Evolutionary conservation across 2,329 filamentous ascomycete species (phyloP).

Genomic region (Pezicula neosporulosa): DNA sequence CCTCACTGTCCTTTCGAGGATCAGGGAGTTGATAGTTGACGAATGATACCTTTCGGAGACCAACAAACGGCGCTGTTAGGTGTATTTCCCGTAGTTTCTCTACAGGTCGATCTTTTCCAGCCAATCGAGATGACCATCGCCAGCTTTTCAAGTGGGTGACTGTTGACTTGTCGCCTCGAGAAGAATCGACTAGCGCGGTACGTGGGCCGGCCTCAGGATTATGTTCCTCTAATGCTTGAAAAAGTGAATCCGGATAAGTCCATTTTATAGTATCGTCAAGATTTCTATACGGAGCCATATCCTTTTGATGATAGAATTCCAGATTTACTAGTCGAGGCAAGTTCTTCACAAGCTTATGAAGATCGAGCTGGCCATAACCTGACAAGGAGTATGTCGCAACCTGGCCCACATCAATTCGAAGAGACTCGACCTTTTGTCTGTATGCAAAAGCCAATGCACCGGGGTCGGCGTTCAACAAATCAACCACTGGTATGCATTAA

Average conservation of each 20-base stretch:
- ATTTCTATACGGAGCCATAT: constrained; percentile 63
- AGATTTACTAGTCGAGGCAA: constrained; percentile 67
- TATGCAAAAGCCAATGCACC: constrained; percentile 22
- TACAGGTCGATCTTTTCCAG: constrained; percentile 40
- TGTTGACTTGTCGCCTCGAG: constrained; percentile 23
- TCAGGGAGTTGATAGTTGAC: constrained; percentile 61
- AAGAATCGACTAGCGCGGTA: background rate
- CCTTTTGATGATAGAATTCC: constrained; percentile 67
- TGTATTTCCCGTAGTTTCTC: constrained; percentile 52
- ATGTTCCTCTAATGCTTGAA: constrained; percentile 59
- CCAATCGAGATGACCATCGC: constrained; percentile 59
- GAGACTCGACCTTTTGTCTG: constrained; percentile 25
- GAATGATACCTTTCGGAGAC: constrained; percentile 53
- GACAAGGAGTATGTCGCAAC: constrained; percentile 51
- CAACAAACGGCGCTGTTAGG: constrained; percentile 49
- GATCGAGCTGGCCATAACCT: constrained; percentile 49
- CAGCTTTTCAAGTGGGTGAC: constrained; percentile 44
- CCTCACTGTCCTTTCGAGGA: constrained; percentile 24
- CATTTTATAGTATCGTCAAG: constrained; percentile 59
- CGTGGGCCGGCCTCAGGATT: constrained; percentile 31
- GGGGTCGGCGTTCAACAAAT: constrained; percentile 40
- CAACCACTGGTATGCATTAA: constrained; percentile 34
- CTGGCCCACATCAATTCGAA: constrained; percentile 32
- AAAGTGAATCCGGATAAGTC: constrained; percentile 65
- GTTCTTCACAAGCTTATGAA: constrained; percentile 55